Percentiles rank a stretch among this genome's conserved stretches.
Conservation (phyloP, 768 basidiomycete species). For the Kwoniella botswanensis region DNA sequence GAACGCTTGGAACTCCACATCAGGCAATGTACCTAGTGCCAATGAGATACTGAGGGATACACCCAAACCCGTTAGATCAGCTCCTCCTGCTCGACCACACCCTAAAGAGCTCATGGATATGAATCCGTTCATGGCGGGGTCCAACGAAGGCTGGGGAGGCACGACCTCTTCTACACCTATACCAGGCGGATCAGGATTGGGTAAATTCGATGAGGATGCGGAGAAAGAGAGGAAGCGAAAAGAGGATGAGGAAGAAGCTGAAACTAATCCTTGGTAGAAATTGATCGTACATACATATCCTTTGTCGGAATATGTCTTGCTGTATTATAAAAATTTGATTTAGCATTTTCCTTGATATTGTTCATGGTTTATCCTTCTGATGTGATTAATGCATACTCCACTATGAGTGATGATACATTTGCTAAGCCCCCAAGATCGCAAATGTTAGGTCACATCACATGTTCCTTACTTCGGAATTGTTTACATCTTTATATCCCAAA, state of each 20-base stretch:
- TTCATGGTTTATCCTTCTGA: too few species aligned
- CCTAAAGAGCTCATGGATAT: conserved; percentile 43
- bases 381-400: too few species aligned
- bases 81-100: conserved; percentile 53
- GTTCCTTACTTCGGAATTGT: too few species aligned
- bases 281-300: not conserved
- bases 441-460: too few species aligned
- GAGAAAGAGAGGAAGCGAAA: conserved; percentile 30
- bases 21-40: conserved; percentile 5
- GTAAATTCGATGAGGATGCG: not conserved
- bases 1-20: conserved; percentile 19
- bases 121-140: conserved; percentile 41
- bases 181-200: not conserved
- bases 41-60: conserved; percentile 13
- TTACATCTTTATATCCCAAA: too few species aligned
- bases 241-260: conserved; percentile 44
- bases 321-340: not conserved
- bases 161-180: not conserved
- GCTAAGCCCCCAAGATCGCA: too few species aligned
- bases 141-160: conserved; percentile 10
- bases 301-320: too few species aligned
- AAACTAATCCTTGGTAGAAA: conserved; percentile 50
- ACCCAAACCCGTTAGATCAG: conserved; percentile 35
- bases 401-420: too few species aligned
- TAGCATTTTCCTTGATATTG: not conserved